Conservation (phyloP, 768 basidiomycete genomes). For the Phanerochaete carnosa region DNA sequence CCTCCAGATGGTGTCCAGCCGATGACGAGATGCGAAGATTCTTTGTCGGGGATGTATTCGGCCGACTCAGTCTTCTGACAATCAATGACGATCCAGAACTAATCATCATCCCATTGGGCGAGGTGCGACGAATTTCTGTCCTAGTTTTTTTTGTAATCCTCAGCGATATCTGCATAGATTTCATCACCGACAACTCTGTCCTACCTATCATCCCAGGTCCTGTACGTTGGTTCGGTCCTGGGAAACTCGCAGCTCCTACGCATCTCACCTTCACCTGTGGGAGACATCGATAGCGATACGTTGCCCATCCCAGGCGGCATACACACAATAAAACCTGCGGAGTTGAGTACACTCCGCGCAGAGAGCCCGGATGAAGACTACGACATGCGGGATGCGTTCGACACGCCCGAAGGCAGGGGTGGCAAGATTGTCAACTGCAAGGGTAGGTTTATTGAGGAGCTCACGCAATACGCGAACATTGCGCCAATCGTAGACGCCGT, state of each 20-base stretch:
- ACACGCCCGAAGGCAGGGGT: conserved; percentile 24
- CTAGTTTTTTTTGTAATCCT: background rate
- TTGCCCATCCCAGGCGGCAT: conserved; percentile 52
- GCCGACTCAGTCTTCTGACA: conserved; percentile 65
- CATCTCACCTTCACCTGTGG: conserved; percentile 46
- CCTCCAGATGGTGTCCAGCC: conserved; percentile 39
- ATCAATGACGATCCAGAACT: conserved; percentile 45
- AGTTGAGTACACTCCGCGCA: conserved; percentile 34
- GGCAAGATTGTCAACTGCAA: conserved; percentile 49
- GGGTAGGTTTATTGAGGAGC: conserved; percentile 56
- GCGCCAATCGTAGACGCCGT: conserved; percentile 82
- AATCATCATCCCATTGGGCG: conserved; percentile 64
- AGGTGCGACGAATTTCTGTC: conserved; percentile 42
- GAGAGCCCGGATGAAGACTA: conserved; percentile 17
- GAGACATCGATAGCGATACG: conserved; percentile 37
- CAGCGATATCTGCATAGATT: conserved; percentile 38
- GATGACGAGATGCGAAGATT: conserved; percentile 45
- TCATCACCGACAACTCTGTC: conserved; percentile 71
- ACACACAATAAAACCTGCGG: conserved; percentile 35
- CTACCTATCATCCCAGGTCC: conserved; percentile 62
- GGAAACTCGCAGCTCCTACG: conserved; percentile 78
- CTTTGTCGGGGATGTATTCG: conserved; percentile 68
- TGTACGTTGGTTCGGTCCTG: conserved; percentile 79
- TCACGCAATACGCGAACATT: conserved; percentile 71
- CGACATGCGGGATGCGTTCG: conserved; percentile 34